Evolutionary conservation across 208 protist genomes (phyloP), one percentile per base, ranked within the genome.

Genomic region (Acanthamoeba triangularis): DNA sequence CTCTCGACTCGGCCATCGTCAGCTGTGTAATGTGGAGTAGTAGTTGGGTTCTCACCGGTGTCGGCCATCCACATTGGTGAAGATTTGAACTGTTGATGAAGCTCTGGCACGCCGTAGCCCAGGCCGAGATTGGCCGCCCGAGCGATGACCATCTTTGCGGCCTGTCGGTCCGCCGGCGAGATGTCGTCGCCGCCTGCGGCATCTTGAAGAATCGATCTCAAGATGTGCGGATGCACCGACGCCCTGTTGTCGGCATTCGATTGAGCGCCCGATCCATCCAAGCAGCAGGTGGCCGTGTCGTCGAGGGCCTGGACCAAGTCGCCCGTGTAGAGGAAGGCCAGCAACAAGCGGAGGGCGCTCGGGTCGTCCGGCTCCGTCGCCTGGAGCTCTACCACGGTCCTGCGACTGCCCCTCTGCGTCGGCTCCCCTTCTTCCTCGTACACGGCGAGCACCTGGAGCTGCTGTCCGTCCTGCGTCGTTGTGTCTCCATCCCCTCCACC

Each of bases 281-380:
- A 59, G 54, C 54, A 16, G 54, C 54, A 59, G 54, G 54, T 16
- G 0, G 54, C 54, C 69, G 69, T 35, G 69, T 23, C 69, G 16
- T 23, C n/a, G 18, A 78, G 69, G 18, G 69, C n/a, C 14, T 78
- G n/a, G 33, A 35, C n/a, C 28, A 78, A 25, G 33, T 78, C 69
- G 35, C 69, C 69, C 33, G 69, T 49, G 69, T 78, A 78, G 69
- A 78, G 69, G 69, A 78, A 78, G 33, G 69, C 69, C n/a, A 78
- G 69, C 33, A 78, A 14, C 33, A 78, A 30, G 25, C 69, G 69
- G 18, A 78, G 69, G n/a, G 69, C 69, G 35, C 14, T 47, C 35
- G 69, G 69, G 33, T 78, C 69, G 33, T 23, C 33, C 13, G 69
- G 69, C 14, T 16, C 28, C 25, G n/a, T 44, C 8, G 69, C 69